Conservation (phyloP, 2,329 filamentous ascomycete species). For the Pleoardoris graminearum region DNA sequence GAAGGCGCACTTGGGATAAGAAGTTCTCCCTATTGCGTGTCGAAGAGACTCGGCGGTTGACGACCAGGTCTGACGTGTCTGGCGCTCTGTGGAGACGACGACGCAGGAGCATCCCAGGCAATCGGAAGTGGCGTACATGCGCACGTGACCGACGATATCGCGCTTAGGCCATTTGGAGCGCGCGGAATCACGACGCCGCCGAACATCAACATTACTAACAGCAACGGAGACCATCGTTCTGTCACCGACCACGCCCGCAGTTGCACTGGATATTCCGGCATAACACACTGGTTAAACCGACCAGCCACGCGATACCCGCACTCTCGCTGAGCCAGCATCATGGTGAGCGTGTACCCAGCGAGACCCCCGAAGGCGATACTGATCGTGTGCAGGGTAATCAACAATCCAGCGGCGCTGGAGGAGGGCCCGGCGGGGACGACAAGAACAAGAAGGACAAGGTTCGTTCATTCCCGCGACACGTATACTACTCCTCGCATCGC, state of each 20-base stretch:
- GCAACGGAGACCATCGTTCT: slow-evolving; percentile 24
- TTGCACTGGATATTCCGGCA: no score
- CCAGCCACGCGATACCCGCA: background rate
- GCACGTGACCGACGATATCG: no score
- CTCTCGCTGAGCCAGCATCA: slow-evolving; percentile 29
- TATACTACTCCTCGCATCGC: background rate
- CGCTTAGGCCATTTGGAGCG: no score
- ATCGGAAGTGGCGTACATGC: slow-evolving; percentile 30
- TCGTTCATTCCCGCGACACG: slow-evolving; percentile 11
- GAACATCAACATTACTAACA: slow-evolving; percentile 41
- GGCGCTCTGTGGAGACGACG: slow-evolving; percentile 32
- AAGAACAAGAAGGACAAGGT: slow-evolving; percentile 86
- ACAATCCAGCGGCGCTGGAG: slow-evolving; percentile 84
- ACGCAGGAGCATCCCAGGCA: slow-evolving; percentile 26
- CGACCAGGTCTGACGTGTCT: slow-evolving; percentile 39
- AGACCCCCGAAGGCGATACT: slow-evolving; percentile 42
- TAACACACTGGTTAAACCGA: no score
- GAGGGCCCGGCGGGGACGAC: slow-evolving; percentile 70
- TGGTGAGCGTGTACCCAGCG: slow-evolving; percentile 35
- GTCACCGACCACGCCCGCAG: slow-evolving; percentile 11
- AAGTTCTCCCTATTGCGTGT: background rate
- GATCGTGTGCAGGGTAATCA: slow-evolving; percentile 68
- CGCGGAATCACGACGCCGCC: slow-evolving; percentile 23
- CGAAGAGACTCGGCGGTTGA: background rate
- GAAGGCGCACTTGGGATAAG: background rate